phyloP scores from a whole-genome alignment of 1,284 basidiomycete species.

The Pterulicium gracile region DNA sequence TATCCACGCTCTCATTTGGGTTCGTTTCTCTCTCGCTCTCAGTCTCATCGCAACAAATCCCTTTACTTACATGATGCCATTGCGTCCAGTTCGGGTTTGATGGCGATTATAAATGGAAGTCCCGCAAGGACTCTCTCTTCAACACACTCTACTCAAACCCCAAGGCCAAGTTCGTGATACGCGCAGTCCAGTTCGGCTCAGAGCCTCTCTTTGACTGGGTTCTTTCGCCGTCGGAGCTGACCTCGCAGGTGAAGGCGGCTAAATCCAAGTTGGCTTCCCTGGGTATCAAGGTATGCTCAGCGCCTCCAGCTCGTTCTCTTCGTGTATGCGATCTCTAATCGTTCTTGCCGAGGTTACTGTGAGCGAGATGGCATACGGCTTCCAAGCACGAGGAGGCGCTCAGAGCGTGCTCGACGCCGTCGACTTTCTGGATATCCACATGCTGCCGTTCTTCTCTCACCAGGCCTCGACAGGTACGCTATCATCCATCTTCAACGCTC shows the following conservation, averaged over 20 bases:
- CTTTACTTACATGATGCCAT: conserved; percentile 9
- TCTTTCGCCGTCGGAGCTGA: conserved; percentile 36
- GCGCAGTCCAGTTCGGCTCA: conserved; percentile 59
- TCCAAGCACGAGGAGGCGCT: conserved; percentile 37
- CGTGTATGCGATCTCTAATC: neutral
- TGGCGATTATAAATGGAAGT: conserved; percentile 41
- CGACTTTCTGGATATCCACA: conserved; percentile 61
- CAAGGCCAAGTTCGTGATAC: conserved; percentile 56
- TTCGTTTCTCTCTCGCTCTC: conserved; percentile 18
- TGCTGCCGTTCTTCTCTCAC: conserved; percentile 63
- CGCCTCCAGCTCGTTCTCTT: neutral
- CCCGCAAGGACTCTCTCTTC: conserved; percentile 43
- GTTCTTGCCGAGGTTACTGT: neutral
- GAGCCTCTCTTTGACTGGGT: conserved; percentile 50
- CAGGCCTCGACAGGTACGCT: conserved; percentile 45
- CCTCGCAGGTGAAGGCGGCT: neutral
- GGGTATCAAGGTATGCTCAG: neutral
- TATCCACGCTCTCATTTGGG: conserved; percentile 68
- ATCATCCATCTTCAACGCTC: neutral
- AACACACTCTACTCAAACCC: conserved; percentile 49
- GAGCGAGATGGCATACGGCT: conserved; percentile 29
- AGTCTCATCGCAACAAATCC: neutral
- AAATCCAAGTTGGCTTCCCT: neutral
- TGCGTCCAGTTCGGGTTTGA: conserved; percentile 40
- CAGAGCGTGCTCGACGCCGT: conserved; percentile 50